These are phyloP conservation scores for Lycium barbarum DNA, from an alignment of 257 asterid genomes.

Conservation along the genomic window DNA sequence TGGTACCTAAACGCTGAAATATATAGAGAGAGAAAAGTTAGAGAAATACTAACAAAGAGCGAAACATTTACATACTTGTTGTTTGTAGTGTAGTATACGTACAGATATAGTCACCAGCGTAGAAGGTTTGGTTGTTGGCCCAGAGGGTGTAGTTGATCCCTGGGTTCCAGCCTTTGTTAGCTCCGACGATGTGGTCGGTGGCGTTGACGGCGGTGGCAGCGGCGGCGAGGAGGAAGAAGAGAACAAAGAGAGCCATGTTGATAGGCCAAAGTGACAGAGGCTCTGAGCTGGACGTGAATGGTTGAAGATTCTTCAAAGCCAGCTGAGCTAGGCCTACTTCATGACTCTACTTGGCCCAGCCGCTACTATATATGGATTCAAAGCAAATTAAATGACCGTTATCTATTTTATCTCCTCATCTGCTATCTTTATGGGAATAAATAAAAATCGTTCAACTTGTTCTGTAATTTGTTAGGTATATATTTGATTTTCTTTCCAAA, in stretches of 20 bases:
- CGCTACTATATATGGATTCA: neutral
- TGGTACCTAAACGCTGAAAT: constrained; percentile 83
- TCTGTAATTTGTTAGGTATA: neutral
- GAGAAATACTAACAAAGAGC: neutral
- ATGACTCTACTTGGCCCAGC: constrained; percentile 8
- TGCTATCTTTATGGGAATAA: neutral
- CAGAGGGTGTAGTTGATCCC: constrained; percentile 91
- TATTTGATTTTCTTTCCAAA: neutral
- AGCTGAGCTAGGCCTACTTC: constrained; percentile 19
- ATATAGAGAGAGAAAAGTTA: neutral
- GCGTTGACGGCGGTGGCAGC: constrained; percentile 53
- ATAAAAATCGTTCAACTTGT: neutral
- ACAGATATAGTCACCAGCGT: constrained; percentile 86
- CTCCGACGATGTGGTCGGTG: constrained; percentile 97
- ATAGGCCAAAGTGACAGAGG: constrained; percentile 44
- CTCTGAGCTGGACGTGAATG: constrained; percentile 53
- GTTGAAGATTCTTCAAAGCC: constrained; percentile 1
- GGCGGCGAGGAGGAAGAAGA: constrained; percentile 54
- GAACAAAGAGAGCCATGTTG: constrained; percentile 37
- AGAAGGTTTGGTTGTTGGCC: constrained; percentile 94
- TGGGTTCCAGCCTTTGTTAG: constrained; percentile 94
- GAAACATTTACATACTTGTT: too few relatives aligned
- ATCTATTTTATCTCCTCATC: neutral
- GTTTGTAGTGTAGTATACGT: constrained; percentile 15
- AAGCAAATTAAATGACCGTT: constrained; percentile 22